Evolutionary conservation across 306 rosid genomes (phyloP).

Genomic region (Arachis stenosperma): DNA sequence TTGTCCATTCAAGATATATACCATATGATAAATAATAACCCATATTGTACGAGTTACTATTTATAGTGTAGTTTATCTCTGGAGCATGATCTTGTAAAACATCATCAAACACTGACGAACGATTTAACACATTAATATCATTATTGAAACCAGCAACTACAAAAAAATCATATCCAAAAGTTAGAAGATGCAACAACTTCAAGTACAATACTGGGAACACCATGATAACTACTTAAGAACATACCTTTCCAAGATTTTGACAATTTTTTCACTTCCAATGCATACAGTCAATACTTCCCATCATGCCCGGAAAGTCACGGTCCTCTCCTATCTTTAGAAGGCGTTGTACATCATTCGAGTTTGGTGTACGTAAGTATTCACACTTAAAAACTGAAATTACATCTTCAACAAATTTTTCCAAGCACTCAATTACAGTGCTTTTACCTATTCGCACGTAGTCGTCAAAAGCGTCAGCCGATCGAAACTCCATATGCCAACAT

Average conservation of each 20-base stretch:
- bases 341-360: background rate
- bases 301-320: background rate
- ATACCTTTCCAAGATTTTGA: too few relatives aligned
- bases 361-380: background rate
- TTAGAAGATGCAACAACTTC: too few relatives aligned
- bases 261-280: background rate
- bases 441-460: background rate
- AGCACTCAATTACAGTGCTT: background rate
- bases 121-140: too few relatives aligned
- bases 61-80: too few relatives aligned
- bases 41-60: too few relatives aligned
- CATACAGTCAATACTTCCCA: background rate
- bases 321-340: background rate
- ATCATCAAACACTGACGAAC: too few relatives aligned
- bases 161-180: too few relatives aligned
- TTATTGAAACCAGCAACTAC: too few relatives aligned
- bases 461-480: background rate
- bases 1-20: background rate
- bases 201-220: too few relatives aligned
- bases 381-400: background rate
- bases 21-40: too few relatives aligned
- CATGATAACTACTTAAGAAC: too few relatives aligned
- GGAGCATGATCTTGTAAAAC: too few relatives aligned
- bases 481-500: background rate
- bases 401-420: background rate